Percentiles rank a stretch among this genome's conserved stretches.
phyloP scores from a whole-genome alignment of 2,329 filamentous ascomycete species.

The Myriosclerotinia curreyana region DNA sequence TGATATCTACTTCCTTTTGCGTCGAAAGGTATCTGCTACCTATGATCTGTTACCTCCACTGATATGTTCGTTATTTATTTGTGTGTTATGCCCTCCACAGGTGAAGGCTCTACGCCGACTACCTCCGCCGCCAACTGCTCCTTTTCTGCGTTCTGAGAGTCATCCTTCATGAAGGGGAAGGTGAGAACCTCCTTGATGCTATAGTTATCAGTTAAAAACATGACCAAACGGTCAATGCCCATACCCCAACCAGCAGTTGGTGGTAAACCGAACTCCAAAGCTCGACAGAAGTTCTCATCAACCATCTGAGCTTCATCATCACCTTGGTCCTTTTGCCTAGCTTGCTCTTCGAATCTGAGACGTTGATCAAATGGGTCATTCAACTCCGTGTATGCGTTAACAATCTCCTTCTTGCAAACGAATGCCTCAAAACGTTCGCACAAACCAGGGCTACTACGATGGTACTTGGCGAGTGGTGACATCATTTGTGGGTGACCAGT shows the following conservation, averaged over 20 bases:
- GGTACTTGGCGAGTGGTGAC: slow-evolving; percentile 95
- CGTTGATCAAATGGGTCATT: slow-evolving; percentile 96
- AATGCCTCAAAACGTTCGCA: slow-evolving; percentile 98
- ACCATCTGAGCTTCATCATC: slow-evolving; percentile 96
- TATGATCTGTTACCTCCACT: not conserved
- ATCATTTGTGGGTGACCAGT: slow-evolving; percentile 83
- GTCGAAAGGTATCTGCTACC: not conserved
- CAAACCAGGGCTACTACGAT: slow-evolving; percentile 75
- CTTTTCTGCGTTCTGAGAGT: slow-evolving; percentile 50
- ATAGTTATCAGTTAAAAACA: slow-evolving; percentile 96
- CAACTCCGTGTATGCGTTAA: slow-evolving; percentile 94
- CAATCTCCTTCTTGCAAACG: slow-evolving; percentile 95
- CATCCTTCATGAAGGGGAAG: slow-evolving; percentile 98
- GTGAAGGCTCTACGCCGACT: slow-evolving; percentile 55
- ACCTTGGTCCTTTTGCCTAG: slow-evolving; percentile 89
- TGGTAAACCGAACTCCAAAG: slow-evolving; percentile 85
- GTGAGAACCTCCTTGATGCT: slow-evolving; percentile 93
- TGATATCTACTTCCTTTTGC: not conserved
- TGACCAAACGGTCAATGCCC: slow-evolving; percentile 89
- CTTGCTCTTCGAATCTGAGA: slow-evolving; percentile 90
- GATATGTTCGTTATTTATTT: not conserved
- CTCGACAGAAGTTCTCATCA: slow-evolving; percentile 91
- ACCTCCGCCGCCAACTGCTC: slow-evolving; percentile 58
- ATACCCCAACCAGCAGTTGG: slow-evolving; percentile 96
- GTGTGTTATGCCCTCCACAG: slow-evolving; percentile 55